These are phyloP conservation scores for Lophiostoma macrostomum DNA, from an alignment of 495 filamentous ascomycete genomes.

Conservation along the genomic window DNA sequence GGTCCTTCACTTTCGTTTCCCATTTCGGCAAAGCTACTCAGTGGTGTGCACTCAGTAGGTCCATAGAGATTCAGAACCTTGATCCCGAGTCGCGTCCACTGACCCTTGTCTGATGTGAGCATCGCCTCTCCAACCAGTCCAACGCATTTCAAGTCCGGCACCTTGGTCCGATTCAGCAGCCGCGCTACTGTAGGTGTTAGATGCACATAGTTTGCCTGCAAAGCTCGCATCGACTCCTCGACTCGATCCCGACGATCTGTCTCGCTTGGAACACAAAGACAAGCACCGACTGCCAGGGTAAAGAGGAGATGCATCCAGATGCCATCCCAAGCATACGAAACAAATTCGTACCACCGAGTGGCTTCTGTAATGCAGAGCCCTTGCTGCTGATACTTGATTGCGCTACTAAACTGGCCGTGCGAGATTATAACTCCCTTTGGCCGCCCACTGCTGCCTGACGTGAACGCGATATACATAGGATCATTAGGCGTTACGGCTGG, in stretches of 20 bases:
- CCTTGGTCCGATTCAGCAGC: constrained; percentile 21
- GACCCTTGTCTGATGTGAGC: constrained; percentile 11
- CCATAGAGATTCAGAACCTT: constrained; percentile 28
- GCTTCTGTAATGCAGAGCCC: constrained; percentile 39
- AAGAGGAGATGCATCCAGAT: constrained; percentile 51
- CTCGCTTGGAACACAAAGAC: constrained; percentile 59
- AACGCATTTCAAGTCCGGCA: constrained; percentile 26
- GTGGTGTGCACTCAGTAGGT: constrained; percentile 29
- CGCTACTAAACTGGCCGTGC: constrained; percentile 49
- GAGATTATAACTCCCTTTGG: constrained; percentile 51
- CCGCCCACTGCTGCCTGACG: constrained; percentile 51
- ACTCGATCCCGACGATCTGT: constrained; percentile 48
- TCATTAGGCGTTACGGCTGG: constrained; percentile 31
- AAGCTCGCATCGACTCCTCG: constrained; percentile 48
- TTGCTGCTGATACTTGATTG: constrained; percentile 45
- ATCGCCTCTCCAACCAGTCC: constrained; percentile 29
- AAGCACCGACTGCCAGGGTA: constrained; percentile 54
- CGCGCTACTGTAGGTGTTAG: constrained; percentile 51
- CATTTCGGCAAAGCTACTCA: too few species aligned
- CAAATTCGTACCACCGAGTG: constrained; percentile 52
- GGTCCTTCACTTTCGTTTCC: too few species aligned
- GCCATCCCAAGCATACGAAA: constrained; percentile 54
- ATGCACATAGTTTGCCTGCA: constrained; percentile 51
- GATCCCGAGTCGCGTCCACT: constrained; percentile 24
- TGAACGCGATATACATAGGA: constrained; percentile 51